These are phyloP conservation scores for Mucor sp. DNA, from an alignment of 371 early-diverging fungal species.

Conservation along the genomic window DNA sequence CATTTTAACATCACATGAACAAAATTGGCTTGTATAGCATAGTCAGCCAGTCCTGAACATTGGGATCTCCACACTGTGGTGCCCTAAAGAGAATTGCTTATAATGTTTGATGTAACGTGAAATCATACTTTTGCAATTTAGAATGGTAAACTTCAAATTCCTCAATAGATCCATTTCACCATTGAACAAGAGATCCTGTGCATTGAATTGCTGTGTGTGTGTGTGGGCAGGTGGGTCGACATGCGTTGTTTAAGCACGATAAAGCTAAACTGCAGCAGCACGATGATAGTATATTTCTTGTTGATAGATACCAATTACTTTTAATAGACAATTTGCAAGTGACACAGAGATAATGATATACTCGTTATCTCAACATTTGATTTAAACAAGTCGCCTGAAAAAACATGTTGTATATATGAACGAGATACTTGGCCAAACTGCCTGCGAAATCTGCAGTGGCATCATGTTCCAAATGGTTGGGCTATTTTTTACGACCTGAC, in stretches of 20 bases:
- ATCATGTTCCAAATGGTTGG: background rate
- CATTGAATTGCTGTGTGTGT: background rate
- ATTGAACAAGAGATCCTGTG: background rate
- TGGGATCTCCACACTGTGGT: background rate
- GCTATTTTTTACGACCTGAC: background rate
- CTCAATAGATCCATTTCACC: background rate
- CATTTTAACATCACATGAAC: background rate
- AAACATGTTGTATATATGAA: background rate
- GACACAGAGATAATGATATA: background rate
- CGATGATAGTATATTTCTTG: background rate
- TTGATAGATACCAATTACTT: background rate
- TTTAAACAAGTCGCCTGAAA: background rate
- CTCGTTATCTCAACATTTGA: background rate
- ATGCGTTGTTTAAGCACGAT: no score
- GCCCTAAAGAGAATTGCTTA: background rate
- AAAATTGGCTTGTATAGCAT: background rate
- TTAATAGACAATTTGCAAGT: background rate
- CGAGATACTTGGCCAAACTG: background rate
- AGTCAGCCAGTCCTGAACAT: background rate
- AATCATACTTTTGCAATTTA: background rate
- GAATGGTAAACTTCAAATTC: background rate
- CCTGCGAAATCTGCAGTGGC: background rate
- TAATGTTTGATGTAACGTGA: background rate
- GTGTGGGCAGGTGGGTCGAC: no score
- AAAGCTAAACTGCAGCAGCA: no score